Conservation (phyloP, 306 rosid species). For the Quercus engelmannii region DNA sequence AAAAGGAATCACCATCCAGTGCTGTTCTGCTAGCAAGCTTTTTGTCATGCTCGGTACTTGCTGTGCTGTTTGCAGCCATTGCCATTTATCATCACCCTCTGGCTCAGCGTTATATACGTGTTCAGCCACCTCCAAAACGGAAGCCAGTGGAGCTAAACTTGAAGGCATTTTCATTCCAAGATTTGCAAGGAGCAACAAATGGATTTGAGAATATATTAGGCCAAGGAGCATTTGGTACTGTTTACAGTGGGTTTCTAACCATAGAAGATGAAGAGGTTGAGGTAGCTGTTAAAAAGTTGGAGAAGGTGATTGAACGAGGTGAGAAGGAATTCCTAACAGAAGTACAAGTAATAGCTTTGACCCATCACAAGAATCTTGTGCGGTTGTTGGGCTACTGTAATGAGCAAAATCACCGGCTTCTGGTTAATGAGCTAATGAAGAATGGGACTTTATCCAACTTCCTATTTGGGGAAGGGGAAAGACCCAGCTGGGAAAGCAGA, state of each 20-base stretch:
- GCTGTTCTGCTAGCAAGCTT: slow-evolving; percentile 14
- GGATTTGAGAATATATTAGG: slow-evolving; percentile 28
- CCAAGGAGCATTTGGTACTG: slow-evolving; percentile 25
- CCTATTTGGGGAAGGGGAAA: slow-evolving; percentile 16
- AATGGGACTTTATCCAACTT: slow-evolving; percentile 26
- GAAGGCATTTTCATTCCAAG: slow-evolving; percentile 30
- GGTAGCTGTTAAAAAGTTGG: slow-evolving; percentile 34
- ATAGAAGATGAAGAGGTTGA: slow-evolving; percentile 26
- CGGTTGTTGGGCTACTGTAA: slow-evolving; percentile 29
- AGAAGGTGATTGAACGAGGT: slow-evolving; percentile 13
- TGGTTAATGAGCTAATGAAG: slow-evolving; percentile 33
- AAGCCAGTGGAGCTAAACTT: slow-evolving; percentile 30
- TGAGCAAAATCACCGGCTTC: slow-evolving; percentile 25
- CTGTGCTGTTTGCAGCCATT: slow-evolving; percentile 19
- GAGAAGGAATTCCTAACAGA: slow-evolving; percentile 33
- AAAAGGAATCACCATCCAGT: slow-evolving; percentile 8
- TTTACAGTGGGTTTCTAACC: slow-evolving; percentile 24
- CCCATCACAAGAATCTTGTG: slow-evolving; percentile 33
- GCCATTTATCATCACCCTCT: slow-evolving; percentile 27
- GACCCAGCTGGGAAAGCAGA: slow-evolving; percentile 32
- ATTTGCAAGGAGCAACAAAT: slow-evolving; percentile 31
- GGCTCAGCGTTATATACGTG: not conserved
- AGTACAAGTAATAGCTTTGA: slow-evolving; percentile 37
- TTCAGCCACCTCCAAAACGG: slow-evolving; percentile 11
- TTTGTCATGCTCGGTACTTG: slow-evolving; percentile 20